phyloP scores from a whole-genome alignment of 2,329 filamentous ascomycete genomes.

The Diaporthe aspalathi region DNA sequence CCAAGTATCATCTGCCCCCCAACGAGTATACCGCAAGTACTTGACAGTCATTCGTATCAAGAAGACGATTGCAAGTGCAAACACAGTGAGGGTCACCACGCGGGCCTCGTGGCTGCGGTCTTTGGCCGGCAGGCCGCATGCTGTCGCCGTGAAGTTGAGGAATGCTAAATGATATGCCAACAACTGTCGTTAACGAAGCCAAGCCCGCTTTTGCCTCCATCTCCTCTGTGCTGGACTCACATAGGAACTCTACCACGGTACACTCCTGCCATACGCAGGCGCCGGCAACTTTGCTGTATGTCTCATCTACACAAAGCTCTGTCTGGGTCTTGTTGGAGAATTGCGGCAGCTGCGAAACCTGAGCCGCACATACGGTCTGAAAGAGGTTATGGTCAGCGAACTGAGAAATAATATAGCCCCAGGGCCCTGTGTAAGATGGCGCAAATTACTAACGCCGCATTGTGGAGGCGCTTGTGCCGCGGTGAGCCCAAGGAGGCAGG shows the following conservation, averaged over 20 bases:
- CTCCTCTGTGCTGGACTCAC: neutral
- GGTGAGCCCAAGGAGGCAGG: neutral
- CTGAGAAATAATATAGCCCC: no score
- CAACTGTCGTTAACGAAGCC: neutral
- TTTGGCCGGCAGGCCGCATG: neutral
- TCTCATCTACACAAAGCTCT: neutral
- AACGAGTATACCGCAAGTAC: neutral
- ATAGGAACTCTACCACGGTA: neutral
- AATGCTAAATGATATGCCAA: neutral
- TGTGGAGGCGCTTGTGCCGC: slow-evolving; percentile 10
- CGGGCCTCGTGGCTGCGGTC: neutral
- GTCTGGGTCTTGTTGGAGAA: neutral
- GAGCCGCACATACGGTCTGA: neutral
- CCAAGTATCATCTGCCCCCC: slow-evolving; percentile 8
- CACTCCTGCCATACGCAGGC: slow-evolving; percentile 2
- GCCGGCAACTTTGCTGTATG: neutral
- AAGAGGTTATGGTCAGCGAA: neutral
- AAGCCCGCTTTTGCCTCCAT: neutral
- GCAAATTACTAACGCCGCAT: neutral
- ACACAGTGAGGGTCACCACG: slow-evolving; percentile 6
- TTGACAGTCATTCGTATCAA: slow-evolving; percentile 1
- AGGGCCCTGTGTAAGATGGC: no score
- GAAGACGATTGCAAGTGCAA: neutral
- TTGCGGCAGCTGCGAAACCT: neutral
- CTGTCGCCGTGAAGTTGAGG: slow-evolving; percentile 10